These are phyloP conservation scores for Ensete ventricosum DNA, from an alignment of 176 grass and related monocot genomes.

Conservation along the genomic window DNA sequence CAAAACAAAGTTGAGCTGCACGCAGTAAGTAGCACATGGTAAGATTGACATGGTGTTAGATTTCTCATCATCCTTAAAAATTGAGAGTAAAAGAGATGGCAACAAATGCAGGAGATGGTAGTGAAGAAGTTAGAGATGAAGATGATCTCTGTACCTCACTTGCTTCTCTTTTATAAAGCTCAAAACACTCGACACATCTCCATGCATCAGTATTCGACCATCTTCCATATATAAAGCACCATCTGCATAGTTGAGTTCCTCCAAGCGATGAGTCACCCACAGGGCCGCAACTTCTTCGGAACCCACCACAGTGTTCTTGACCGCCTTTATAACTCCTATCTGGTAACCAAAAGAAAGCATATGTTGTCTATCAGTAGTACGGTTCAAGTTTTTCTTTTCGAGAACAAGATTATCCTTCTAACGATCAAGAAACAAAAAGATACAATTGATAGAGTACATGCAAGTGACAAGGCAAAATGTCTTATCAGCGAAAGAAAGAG, in stretches of 20 bases:
- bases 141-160: conserved; percentile 41
- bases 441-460: background rate
- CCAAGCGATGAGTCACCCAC: conserved; percentile 94
- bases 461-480: too few relatives aligned
- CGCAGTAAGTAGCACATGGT: too few relatives aligned
- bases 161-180: conserved; percentile 78
- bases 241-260: conserved; percentile 91
- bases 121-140: conserved; percentile 36
- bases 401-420: background rate
- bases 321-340: conserved; percentile 76
- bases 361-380: background rate
- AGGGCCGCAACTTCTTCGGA: conserved; percentile 61
- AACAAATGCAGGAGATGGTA: background rate
- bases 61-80: background rate
- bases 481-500: too few relatives aligned
- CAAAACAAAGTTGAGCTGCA: too few relatives aligned
- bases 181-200: conserved; percentile 40
- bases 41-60: background rate
- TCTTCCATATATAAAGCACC: conserved; percentile 97
- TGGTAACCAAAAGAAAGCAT: conserved; percentile 20
- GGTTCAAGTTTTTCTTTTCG: background rate
- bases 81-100: too few relatives aligned
- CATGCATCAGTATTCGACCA: conserved; percentile 61
- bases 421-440: background rate
- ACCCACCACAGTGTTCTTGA: conserved; percentile 64